These are phyloP conservation scores for Rhizomucor miehei DNA, from an alignment of 371 early-diverging fungal species.

Conservation along the genomic window DNA sequence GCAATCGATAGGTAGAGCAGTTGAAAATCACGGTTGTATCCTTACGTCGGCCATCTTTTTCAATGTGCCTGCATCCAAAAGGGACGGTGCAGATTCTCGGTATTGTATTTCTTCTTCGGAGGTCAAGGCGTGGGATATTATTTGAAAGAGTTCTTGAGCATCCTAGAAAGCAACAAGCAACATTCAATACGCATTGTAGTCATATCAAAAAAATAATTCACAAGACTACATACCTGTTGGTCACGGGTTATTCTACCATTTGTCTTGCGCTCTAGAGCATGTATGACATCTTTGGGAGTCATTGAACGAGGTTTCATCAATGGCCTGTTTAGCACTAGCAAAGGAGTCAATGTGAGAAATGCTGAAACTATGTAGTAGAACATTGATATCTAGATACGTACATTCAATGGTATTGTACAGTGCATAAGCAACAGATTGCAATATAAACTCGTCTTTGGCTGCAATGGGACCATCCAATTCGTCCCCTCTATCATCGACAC, in stretches of 20 bases:
- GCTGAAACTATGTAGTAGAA: no score
- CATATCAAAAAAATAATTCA: background rate
- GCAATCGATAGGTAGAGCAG: slow-evolving; percentile 3
- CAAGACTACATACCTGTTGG: slow-evolving; percentile 34
- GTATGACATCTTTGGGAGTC: slow-evolving; percentile 36
- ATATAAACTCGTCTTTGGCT: slow-evolving; percentile 33
- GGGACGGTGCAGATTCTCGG: slow-evolving; percentile 29
- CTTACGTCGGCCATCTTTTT: slow-evolving; percentile 25
- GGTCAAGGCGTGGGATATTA: slow-evolving; percentile 77
- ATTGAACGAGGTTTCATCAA: slow-evolving; percentile 35
- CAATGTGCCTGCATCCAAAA: slow-evolving; percentile 36
- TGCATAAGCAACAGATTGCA: slow-evolving; percentile 49
- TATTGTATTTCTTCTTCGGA: slow-evolving; percentile 64
- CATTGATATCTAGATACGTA: slow-evolving; percentile 15
- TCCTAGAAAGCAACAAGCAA: slow-evolving; percentile 55
- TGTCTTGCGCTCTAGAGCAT: slow-evolving; percentile 40
- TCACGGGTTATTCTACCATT: slow-evolving; percentile 42
- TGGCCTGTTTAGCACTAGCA: slow-evolving; percentile 34
- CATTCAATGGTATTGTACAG: slow-evolving; percentile 51
- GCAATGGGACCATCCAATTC: slow-evolving; percentile 31
- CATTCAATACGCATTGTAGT: background rate
- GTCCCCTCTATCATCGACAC: slow-evolving; percentile 50
- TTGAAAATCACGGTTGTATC: slow-evolving; percentile 6
- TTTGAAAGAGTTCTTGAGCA: slow-evolving; percentile 92
- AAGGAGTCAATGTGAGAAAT: no score